Conservation (phyloP, 2,329 filamentous ascomycete genomes). For the Chaetoscypha palmicola region DNA sequence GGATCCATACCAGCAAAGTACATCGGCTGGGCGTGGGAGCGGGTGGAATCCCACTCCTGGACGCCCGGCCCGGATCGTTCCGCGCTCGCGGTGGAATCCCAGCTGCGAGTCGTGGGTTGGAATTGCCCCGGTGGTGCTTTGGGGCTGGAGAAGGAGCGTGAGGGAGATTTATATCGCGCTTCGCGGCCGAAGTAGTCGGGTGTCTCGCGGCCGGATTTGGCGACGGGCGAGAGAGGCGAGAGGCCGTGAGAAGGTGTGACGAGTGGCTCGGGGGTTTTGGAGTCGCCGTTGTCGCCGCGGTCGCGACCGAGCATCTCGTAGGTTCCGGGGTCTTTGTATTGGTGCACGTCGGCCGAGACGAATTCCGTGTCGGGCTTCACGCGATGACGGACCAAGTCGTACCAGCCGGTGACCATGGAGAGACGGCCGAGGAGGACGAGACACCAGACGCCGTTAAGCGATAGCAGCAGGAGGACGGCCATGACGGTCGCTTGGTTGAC, state of each 20-base stretch:
- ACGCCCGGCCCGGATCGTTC: background rate
- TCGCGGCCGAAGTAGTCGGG: conserved; percentile 37
- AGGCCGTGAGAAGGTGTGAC: conserved; percentile 9
- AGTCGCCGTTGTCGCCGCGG: conserved; percentile 27
- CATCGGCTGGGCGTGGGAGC: conserved; percentile 20
- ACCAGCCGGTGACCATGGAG: conserved; percentile 83
- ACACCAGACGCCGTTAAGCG: conserved; percentile 81
- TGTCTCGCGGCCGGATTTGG: conserved; percentile 26
- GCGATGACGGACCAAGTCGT: conserved; percentile 50
- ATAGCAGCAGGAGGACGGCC: conserved; percentile 75
- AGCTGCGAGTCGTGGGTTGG: background rate
- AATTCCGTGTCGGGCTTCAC: conserved; percentile 65
- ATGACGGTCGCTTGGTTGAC: conserved; percentile 71
- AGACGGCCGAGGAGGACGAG: conserved; percentile 73
- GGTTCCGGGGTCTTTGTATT: conserved; percentile 57
- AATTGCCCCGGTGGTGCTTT: conserved; percentile 31
- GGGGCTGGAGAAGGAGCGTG: conserved; percentile 41
- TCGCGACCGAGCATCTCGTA: conserved; percentile 68
- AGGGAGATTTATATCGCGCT: conserved; percentile 39
- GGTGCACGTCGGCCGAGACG: conserved; percentile 69
- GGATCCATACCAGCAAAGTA: conserved; percentile 24
- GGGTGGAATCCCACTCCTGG: conserved; percentile 19
- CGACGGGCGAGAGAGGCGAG: conserved; percentile 21
- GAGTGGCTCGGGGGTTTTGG: conserved; percentile 25
- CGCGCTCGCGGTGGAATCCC: background rate